A percentile compares a stretch with the other conserved stretches of the same genome.
These are phyloP conservation scores for Sclerotiophoma versabilis DNA, from an alignment of 2,329 filamentous ascomycete genomes.

Conservation along the genomic window DNA sequence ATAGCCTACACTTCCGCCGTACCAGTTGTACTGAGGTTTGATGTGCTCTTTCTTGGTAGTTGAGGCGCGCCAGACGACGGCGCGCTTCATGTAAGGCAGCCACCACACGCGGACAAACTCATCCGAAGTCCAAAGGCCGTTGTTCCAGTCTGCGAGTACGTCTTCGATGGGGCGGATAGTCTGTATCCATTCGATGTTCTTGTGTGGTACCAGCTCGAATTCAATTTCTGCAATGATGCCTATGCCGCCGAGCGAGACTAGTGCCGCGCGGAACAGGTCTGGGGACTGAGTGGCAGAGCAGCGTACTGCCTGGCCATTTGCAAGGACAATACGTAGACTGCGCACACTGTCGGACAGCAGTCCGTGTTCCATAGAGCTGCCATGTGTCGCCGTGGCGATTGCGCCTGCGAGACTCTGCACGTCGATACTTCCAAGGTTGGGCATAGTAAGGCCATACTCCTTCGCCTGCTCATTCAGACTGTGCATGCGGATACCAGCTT, in stretches of 20 bases:
- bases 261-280: constrained; percentile 85
- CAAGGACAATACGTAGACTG: constrained; percentile 79
- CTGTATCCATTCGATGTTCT: constrained; percentile 88
- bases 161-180: constrained; percentile 73
- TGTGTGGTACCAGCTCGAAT: constrained; percentile 79
- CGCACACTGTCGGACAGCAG: constrained; percentile 81
- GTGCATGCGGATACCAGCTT: constrained; percentile 87
- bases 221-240: constrained; percentile 92
- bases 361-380: constrained; percentile 83
- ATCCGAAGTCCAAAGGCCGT: constrained; percentile 77
- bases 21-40: constrained; percentile 73
- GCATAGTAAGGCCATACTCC: constrained; percentile 79
- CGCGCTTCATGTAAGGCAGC: constrained; percentile 89
- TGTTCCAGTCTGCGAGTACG: constrained; percentile 75
- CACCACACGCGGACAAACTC: constrained; percentile 98
- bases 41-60: constrained; percentile 70
- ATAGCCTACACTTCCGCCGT: constrained; percentile 82
- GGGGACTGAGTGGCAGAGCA: constrained; percentile 73
- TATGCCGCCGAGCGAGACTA: constrained; percentile 86
- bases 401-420: constrained; percentile 91
- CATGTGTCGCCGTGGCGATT: constrained; percentile 92
- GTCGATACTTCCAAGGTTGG: constrained; percentile 93
- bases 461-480: constrained; percentile 77
- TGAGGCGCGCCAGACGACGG: constrained; percentile 88
- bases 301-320: constrained; percentile 74